Evolutionary conservation across 371 early-diverging fungal genomes (phyloP).

Genomic region (Rhizomucor miehei): DNA sequence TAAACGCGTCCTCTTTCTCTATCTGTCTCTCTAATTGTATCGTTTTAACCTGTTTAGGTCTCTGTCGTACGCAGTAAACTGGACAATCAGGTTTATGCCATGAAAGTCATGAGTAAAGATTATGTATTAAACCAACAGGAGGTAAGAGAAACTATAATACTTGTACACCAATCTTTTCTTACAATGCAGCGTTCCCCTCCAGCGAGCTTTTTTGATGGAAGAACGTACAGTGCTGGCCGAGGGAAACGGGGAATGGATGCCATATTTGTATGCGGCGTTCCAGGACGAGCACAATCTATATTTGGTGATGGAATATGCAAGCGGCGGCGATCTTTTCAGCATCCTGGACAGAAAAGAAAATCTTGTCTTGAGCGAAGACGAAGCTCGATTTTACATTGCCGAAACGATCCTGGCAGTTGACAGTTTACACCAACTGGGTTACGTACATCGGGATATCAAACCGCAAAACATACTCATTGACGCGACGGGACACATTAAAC

Average conservation of each 20-base stretch:
- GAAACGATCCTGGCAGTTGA: conserved; percentile 92
- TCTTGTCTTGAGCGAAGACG: conserved; percentile 73
- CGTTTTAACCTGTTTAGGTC: too few relatives aligned
- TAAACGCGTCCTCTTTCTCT: too few relatives aligned
- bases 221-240: conserved; percentile 83
- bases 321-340: conserved; percentile 95
- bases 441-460: conserved; percentile 92
- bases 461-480: conserved; percentile 81
- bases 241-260: conserved; percentile 76
- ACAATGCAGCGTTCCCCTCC: background rate
- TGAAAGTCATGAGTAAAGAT: conserved; percentile 92
- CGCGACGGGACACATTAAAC: conserved; percentile 77
- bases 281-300: conserved; percentile 89
- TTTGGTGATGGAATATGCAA: conserved; percentile 95
- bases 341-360: conserved; percentile 82
- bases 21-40: too few relatives aligned
- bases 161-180: background rate
- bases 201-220: conserved; percentile 89
- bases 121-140: conserved; percentile 82
- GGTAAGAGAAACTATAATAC: conserved; percentile 38
- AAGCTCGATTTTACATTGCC: conserved; percentile 94
- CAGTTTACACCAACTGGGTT: conserved; percentile 89
- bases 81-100: conserved; percentile 84
- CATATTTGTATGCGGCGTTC: conserved; percentile 83
- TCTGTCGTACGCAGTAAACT: conserved; percentile 18